Evolutionary conservation across 1,284 basidiomycete species (phyloP).

Genomic region (Entoloma clypeatum): DNA sequence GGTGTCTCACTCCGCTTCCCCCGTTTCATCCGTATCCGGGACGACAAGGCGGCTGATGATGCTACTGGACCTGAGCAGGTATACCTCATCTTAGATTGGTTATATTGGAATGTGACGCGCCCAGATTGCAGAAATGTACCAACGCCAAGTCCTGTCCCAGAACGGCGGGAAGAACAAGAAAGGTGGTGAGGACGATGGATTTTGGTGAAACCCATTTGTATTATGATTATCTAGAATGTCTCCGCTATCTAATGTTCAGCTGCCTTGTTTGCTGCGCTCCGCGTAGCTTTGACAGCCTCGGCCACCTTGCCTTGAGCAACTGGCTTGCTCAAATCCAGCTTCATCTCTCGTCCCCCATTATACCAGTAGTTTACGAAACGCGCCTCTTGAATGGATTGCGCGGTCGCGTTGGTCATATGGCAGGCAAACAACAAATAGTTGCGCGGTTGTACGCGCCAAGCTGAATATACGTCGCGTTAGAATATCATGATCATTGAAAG

Average conservation of each 20-base stretch:
- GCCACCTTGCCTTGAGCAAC: slow-evolving; percentile 41
- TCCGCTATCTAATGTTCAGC: slow-evolving; percentile 23
- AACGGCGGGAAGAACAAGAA: slow-evolving; percentile 67
- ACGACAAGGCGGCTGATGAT: slow-evolving; percentile 91
- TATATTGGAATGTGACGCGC: slow-evolving; percentile 16
- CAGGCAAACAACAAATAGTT: slow-evolving; percentile 95
- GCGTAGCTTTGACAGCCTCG: slow-evolving; percentile 43
- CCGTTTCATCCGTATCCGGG: slow-evolving; percentile 86
- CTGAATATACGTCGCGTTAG: too few species aligned
- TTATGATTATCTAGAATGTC: slow-evolving; percentile 11
- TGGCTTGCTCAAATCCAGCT: slow-evolving; percentile 38
- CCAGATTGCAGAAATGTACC: slow-evolving; percentile 95
- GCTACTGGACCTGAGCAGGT: slow-evolving; percentile 92
- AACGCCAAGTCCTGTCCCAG: slow-evolving; percentile 81
- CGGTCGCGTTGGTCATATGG: slow-evolving; percentile 86
- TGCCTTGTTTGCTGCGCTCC: slow-evolving; percentile 38
- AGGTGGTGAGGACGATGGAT: slow-evolving; percentile 76
- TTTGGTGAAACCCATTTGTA: slow-evolving; percentile 59
- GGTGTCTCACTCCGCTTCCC: slow-evolving; percentile 97
- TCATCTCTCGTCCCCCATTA: slow-evolving; percentile 71
- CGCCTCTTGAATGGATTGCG: slow-evolving; percentile 78
- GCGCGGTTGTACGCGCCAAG: slow-evolving; percentile 92
- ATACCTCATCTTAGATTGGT: slow-evolving; percentile 18
- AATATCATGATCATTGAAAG: slow-evolving; percentile 7
- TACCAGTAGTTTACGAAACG: slow-evolving; percentile 91